Evolutionary conservation across 331 rosid genomes (phyloP).

Genomic region (Malus hybrid): DNA sequence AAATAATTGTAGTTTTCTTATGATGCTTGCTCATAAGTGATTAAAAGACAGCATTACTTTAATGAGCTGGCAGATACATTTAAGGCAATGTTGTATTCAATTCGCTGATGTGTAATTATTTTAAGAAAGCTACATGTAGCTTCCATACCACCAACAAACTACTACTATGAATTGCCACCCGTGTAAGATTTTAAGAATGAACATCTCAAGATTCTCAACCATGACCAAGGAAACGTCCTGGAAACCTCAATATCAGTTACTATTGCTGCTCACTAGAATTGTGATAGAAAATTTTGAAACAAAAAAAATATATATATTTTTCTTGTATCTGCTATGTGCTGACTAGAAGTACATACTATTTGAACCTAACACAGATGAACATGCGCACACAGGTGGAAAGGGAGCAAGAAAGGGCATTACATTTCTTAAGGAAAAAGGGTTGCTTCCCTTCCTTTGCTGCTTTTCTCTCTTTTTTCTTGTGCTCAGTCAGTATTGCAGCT

Average conservation of each 20-base stretch:
- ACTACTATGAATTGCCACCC: background rate
- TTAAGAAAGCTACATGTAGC: background rate
- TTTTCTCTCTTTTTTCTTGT: conserved; percentile 84
- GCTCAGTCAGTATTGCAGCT: conserved; percentile 47
- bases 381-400: background rate
- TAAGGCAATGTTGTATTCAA: background rate
- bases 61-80: background rate
- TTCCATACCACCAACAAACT: background rate
- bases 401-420: conserved; percentile 20
- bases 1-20: background rate
- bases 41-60: background rate
- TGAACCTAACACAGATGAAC: background rate
- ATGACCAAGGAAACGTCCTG: background rate
- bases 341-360: background rate
- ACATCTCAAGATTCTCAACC: background rate
- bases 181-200: background rate
- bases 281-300: background rate
- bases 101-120: background rate
- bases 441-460: conserved; percentile 77
- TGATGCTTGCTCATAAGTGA: background rate
- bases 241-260: background rate
- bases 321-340: background rate
- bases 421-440: conserved; percentile 76
- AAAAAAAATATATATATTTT: no score
- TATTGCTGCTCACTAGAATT: background rate